Evolutionary conservation across 2,329 filamentous ascomycete species (phyloP).

Genomic region (Aureobasidium sp.): DNA sequence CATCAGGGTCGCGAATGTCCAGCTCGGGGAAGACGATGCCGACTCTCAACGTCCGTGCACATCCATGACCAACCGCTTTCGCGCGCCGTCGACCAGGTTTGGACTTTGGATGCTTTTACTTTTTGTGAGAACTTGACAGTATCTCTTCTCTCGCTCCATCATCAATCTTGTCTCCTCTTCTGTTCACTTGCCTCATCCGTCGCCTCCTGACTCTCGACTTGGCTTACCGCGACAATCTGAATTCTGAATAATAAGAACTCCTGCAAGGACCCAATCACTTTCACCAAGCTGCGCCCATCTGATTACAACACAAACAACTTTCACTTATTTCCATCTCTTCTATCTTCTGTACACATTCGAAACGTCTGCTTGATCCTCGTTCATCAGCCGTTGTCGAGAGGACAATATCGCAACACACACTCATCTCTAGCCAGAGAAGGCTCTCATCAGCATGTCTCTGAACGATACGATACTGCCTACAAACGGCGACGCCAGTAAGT

Average conservation of each 20-base stretch:
- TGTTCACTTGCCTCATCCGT: neutral
- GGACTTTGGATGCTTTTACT: neutral
- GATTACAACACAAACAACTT: neutral
- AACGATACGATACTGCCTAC: neutral
- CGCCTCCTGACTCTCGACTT: neutral
- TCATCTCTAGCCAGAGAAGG: neutral
- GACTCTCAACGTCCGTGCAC: neutral
- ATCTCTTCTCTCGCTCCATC: neutral
- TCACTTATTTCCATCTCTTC: neutral
- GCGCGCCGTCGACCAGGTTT: neutral
- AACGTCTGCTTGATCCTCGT: no score
- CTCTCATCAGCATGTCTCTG: neutral
- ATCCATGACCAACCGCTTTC: neutral
- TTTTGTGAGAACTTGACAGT: neutral
- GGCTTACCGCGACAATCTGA: neutral
- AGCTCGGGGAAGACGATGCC: neutral
- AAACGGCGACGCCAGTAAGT: neutral
- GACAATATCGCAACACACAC: neutral
- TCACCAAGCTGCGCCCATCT: neutral
- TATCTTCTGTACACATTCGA: neutral
- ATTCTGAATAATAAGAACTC: neutral
- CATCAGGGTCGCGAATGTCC: slow-evolving; percentile 9
- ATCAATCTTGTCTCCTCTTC: neutral
- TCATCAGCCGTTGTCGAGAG: neutral
- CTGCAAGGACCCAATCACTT: neutral